Conservation (phyloP, 306 rosid species). For the Inga leiocalycina region DNA sequence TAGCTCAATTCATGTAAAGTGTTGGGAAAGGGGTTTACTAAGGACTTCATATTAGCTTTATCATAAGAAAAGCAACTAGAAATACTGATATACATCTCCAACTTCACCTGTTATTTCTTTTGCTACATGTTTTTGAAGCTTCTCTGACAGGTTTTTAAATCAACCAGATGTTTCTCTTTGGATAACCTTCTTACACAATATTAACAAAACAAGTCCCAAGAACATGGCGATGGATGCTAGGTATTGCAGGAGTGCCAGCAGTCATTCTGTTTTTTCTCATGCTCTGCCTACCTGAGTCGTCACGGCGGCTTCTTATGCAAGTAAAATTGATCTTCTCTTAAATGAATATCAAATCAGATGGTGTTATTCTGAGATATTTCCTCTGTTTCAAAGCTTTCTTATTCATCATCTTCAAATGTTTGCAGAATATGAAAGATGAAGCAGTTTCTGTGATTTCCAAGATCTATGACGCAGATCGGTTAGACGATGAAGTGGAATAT, state of each 20-base stretch:
- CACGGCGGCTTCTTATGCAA: no score
- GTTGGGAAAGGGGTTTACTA: no score
- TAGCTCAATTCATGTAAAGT: no score
- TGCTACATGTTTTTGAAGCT: background rate
- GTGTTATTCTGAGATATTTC: no score
- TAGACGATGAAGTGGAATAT: conserved; percentile 68
- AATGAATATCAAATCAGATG: no score
- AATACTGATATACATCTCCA: background rate
- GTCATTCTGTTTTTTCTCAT: conserved; percentile 73
- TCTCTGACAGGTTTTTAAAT: background rate
- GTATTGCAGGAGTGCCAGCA: conserved; percentile 85
- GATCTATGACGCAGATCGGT: conserved; percentile 68
- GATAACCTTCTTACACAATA: background rate
- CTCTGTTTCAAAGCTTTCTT: background rate
- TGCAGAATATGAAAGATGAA: conserved; percentile 60
- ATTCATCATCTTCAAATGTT: conserved; percentile 6
- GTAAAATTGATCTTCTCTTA: no score
- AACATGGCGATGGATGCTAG: conserved; percentile 98
- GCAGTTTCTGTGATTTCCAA: conserved; percentile 75
- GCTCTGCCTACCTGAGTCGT: conserved; percentile 81
- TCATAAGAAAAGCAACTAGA: background rate
- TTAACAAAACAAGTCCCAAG: conserved; percentile 64
- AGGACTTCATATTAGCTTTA: background rate
- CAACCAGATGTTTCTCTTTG: background rate
- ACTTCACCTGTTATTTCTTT: background rate